Conservation (phyloP, 805 yeast species). For the Starmerella etchellsii region DNA sequence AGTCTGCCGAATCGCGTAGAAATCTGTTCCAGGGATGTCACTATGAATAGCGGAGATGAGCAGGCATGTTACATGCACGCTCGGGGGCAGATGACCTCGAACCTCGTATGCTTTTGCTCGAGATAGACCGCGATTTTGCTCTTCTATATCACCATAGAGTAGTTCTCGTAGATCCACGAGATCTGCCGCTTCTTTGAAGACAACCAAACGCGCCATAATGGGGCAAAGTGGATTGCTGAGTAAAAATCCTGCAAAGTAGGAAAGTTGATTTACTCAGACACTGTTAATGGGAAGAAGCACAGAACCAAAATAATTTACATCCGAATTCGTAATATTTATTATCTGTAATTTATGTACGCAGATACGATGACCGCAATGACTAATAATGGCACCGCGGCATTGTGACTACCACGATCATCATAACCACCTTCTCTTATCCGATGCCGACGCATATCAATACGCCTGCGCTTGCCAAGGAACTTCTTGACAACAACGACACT, state of each 20-base stretch:
- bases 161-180: slow-evolving; percentile 13
- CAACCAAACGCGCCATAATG: slow-evolving; percentile 15
- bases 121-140: slow-evolving; percentile 19
- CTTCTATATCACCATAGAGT: slow-evolving; percentile 15
- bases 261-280: too few species aligned
- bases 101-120: slow-evolving; percentile 19
- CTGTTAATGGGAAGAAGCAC: too few species aligned
- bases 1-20: slow-evolving; percentile 20
- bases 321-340: too few species aligned
- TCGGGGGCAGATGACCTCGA: slow-evolving; percentile 21
- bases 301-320: too few species aligned
- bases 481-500: slow-evolving; percentile 61
- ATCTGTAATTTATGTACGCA: too few species aligned
- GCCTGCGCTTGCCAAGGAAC: slow-evolving; percentile 26
- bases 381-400: too few species aligned
- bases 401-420: too few species aligned
- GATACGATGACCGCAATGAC: too few species aligned
- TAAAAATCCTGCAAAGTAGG: not conserved
- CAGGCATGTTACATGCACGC: slow-evolving; percentile 22
- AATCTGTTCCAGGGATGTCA: slow-evolving; percentile 19
- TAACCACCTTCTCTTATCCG: too few species aligned
- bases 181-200: slow-evolving; percentile 14
- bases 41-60: slow-evolving; percentile 17
- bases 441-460: slow-evolving; percentile 20
- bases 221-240: not conserved